A percentile compares a stretch with the other conserved stretches of the same genome.
Evolutionary conservation across 108 stramenopile species (phyloP).

Genomic region (Aurantiochytrium sp.): DNA sequence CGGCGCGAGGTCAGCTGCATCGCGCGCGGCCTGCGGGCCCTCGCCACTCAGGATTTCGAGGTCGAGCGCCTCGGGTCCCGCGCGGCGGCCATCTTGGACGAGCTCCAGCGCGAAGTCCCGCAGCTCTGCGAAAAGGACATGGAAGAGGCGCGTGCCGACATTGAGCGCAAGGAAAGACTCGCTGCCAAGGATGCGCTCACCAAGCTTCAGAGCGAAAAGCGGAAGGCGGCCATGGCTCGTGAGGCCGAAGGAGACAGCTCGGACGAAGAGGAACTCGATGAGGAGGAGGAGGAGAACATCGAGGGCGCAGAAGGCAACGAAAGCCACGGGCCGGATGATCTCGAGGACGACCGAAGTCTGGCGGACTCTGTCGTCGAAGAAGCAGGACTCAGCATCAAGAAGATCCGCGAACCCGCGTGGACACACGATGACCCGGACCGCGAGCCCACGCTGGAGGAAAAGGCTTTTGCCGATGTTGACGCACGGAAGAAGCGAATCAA

Average conservation of each 20-base stretch:
- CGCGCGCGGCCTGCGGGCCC: conserved; percentile 23
- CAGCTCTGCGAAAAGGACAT: not conserved
- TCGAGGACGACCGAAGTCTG: not conserved
- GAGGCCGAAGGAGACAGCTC: conserved; percentile 38
- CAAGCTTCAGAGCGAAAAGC: conserved; percentile 21
- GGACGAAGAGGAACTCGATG: too few relatives aligned
- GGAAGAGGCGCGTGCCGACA: conserved; percentile 4
- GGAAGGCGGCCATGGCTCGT: conserved; percentile 23
- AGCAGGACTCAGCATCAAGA: not conserved
- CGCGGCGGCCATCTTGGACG: not conserved
- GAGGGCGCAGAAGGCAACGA: not conserved
- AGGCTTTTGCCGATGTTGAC: not conserved
- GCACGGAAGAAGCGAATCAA: not conserved
- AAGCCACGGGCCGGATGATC: not conserved
- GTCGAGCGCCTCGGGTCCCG: not conserved
- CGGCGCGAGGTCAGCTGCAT: conserved; percentile 1
- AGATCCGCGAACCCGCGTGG: not conserved
- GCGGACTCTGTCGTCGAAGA: not conserved
- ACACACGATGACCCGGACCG: not conserved
- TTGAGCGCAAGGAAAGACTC: conserved; percentile 29
- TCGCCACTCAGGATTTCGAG: conserved; percentile 34
- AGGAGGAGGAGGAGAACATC: not conserved
- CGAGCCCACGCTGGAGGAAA: not conserved
- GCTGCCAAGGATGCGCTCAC: conserved; percentile 17
- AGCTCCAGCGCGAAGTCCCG: not conserved